Conservation (phyloP, 208 protist species). For the Acanthamoeba healyi region DNA sequence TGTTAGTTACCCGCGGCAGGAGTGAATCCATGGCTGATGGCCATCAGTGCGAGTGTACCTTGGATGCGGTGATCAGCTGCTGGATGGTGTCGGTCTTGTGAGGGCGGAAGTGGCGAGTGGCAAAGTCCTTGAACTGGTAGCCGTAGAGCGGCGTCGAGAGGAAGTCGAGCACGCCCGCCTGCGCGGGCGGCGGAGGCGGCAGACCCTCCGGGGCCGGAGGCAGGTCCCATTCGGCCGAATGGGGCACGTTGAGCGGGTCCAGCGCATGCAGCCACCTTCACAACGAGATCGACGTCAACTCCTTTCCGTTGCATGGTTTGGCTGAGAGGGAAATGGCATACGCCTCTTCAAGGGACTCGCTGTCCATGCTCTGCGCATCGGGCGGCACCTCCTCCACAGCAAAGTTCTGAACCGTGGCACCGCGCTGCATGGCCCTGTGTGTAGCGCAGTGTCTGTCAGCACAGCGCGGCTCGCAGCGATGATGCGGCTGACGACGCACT, state of each 20-base stretch:
- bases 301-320: no score
- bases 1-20: background rate
- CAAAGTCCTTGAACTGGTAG: constrained; percentile 72
- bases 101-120: constrained; percentile 56
- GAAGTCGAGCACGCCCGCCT: constrained; percentile 52
- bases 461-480: no score
- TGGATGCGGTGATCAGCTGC: constrained; percentile 60
- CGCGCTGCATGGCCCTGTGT: constrained; percentile 17
- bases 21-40: background rate
- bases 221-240: constrained; percentile 59
- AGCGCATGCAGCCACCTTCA: constrained; percentile 24
- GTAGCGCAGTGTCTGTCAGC: no score
- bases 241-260: constrained; percentile 28
- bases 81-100: constrained; percentile 69
- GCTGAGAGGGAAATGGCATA: background rate
- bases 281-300: no score
- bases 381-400: constrained; percentile 50
- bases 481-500: background rate
- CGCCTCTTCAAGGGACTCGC: constrained; percentile 52
- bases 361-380: background rate
- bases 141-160: constrained; percentile 36
- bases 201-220: constrained; percentile 24
- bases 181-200: constrained; percentile 18
- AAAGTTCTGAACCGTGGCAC: constrained; percentile 19
- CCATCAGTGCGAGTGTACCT: background rate